Conservation (phyloP, 306 rosid species). For the Alnus rubra region DNA sequence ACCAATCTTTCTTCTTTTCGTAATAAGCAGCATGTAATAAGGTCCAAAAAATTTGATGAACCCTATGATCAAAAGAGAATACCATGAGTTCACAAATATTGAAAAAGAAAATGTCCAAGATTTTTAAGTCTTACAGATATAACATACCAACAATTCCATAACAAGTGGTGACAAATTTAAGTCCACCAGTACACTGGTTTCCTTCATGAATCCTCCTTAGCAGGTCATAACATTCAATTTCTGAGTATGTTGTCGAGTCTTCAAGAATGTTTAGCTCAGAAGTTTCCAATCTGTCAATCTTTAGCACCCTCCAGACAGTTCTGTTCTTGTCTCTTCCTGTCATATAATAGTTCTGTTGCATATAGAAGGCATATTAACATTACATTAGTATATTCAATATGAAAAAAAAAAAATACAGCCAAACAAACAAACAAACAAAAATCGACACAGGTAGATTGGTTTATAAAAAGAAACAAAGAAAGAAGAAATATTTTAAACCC, state of each 20-base stretch:
- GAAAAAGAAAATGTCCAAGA: slow-evolving; percentile 12
- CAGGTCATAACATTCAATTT: slow-evolving; percentile 80
- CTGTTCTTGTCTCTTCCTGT: slow-evolving; percentile 90
- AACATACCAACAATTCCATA: slow-evolving; percentile 91
- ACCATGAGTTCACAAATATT: slow-evolving; percentile 27
- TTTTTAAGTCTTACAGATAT: slow-evolving; percentile 22
- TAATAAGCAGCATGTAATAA: slow-evolving; percentile 85
- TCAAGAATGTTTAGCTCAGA: slow-evolving; percentile 67
- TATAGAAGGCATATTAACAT: slow-evolving; percentile 29
- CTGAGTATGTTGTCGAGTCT: slow-evolving; percentile 70
- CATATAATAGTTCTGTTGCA: slow-evolving; percentile 81
- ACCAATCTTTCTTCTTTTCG: slow-evolving; percentile 86
- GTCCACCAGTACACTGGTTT: slow-evolving; percentile 90
- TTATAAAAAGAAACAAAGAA: slow-evolving; percentile 1
- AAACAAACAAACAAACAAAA: neutral
- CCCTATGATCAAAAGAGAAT: slow-evolving; percentile 55
- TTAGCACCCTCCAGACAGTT: slow-evolving; percentile 79
- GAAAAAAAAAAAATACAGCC: neutral
- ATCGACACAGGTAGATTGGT: neutral
- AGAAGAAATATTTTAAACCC: neutral
- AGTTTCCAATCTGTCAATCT: slow-evolving; percentile 78
- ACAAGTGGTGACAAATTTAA: slow-evolving; percentile 80
- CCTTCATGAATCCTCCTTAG: slow-evolving; percentile 85
- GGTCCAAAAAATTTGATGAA: slow-evolving; percentile 94
- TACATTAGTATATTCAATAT: slow-evolving; percentile 9